Conservation (phyloP, 768 basidiomycete genomes). For the Calocera viscosa region DNA sequence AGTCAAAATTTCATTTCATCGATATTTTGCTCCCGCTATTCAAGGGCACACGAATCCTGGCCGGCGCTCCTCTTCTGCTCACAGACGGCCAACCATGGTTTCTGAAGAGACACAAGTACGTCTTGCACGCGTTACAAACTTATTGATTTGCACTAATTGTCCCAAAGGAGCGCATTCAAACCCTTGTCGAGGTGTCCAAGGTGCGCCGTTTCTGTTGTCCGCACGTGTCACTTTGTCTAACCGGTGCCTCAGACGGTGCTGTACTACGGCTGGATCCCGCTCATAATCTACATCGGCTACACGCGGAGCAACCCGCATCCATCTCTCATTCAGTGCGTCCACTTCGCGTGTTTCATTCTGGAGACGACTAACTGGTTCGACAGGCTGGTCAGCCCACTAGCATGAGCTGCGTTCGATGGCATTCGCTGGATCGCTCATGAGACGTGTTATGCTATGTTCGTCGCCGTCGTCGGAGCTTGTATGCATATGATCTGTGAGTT, state of each 20-base stretch:
- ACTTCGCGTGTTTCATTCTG: neutral
- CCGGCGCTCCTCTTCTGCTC: neutral
- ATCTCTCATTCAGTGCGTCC: slow-evolving; percentile 84
- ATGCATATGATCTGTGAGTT: slow-evolving; percentile 11
- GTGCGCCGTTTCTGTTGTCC: slow-evolving; percentile 30
- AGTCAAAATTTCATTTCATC: slow-evolving; percentile 3
- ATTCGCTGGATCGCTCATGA: neutral
- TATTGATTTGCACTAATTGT: neutral
- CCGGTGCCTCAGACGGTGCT: slow-evolving; percentile 52
- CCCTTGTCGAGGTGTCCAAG: slow-evolving; percentile 66
- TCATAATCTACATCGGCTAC: slow-evolving; percentile 93
- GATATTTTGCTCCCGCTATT: neutral
- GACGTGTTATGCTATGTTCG: slow-evolving; percentile 4
- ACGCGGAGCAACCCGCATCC: slow-evolving; percentile 87
- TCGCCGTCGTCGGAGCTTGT: neutral
- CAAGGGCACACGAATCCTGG: neutral
- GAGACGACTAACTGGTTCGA: neutral
- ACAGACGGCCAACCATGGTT: slow-evolving; percentile 43
- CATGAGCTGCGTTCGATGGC: slow-evolving; percentile 35
- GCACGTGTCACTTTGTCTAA: neutral
- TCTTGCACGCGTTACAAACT: neutral
- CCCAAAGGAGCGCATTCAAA: slow-evolving; percentile 64
- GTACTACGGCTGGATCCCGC: slow-evolving; percentile 92
- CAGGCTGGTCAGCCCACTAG: slow-evolving; percentile 89
- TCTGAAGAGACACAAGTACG: slow-evolving; percentile 81